phyloP scores from a whole-genome alignment of 257 asterid genomes.

The Jacaranda mimosifolia region DNA sequence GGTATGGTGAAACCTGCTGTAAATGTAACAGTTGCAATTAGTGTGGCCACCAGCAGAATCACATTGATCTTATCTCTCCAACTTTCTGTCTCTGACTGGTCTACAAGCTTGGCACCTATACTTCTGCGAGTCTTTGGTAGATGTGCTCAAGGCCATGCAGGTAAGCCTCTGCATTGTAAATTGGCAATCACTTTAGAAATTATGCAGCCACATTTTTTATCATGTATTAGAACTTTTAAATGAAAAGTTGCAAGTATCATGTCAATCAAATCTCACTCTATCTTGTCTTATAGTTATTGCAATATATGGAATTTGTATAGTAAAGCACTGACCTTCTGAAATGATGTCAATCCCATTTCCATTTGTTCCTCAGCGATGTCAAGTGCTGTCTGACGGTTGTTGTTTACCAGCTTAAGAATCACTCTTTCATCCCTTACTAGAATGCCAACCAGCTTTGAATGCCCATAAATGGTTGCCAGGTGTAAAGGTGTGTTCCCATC shows the following conservation, averaged over 20 bases:
- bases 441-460: slow-evolving; percentile 50
- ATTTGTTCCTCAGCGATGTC: slow-evolving; percentile 63
- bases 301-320: slow-evolving; percentile 10
- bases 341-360: slow-evolving; percentile 44
- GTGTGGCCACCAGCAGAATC: slow-evolving; percentile 57
- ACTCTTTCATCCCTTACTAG: slow-evolving; percentile 47
- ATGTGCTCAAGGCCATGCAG: slow-evolving; percentile 49
- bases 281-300: not conserved
- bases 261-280: slow-evolving; percentile 4
- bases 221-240: not conserved
- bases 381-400: slow-evolving; percentile 52
- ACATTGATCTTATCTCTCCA: slow-evolving; percentile 59
- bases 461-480: slow-evolving; percentile 52
- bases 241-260: not conserved
- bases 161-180: slow-evolving; percentile 47
- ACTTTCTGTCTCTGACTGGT: slow-evolving; percentile 46
- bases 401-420: slow-evolving; percentile 44
- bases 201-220: slow-evolving; percentile 7
- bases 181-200: not conserved
- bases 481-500: slow-evolving; percentile 66
- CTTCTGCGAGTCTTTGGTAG: slow-evolving; percentile 36
- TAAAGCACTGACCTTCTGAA: slow-evolving; percentile 48
- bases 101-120: slow-evolving; percentile 32
- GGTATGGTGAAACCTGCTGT: slow-evolving; percentile 61
- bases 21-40: slow-evolving; percentile 62